phyloP scores from a whole-genome alignment of 1,284 basidiomycete genomes.

The Crucibulum parvulum region DNA sequence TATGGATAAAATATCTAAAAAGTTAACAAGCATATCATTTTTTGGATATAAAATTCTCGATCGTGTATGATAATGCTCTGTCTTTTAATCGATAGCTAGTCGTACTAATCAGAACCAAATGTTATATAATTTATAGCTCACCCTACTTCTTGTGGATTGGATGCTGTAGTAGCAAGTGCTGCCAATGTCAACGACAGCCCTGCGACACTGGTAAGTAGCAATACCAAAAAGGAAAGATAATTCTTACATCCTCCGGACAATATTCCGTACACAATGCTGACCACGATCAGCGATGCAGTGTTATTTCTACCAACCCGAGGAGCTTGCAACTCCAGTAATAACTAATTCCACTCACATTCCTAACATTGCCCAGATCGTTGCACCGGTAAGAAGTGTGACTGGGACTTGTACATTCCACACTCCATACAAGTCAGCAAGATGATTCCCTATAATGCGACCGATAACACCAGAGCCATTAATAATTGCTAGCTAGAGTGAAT shows the following conservation, averaged over 20 bases:
- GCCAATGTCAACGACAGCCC: constrained; percentile 25
- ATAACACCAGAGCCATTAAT: constrained; percentile 24
- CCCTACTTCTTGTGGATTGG: constrained; percentile 28
- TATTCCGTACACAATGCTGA: constrained; percentile 26
- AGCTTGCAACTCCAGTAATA: background rate
- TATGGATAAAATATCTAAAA: no score
- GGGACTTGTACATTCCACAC: constrained; percentile 23
- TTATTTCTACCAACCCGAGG: constrained; percentile 15
- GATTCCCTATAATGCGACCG: constrained; percentile 24
- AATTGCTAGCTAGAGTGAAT: constrained; percentile 21
- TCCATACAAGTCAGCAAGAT: constrained; percentile 26
- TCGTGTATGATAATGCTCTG: no score
- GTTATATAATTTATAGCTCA: constrained; percentile 2
- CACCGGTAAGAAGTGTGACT: constrained; percentile 16
- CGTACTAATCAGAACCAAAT: background rate
- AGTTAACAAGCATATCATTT: no score
- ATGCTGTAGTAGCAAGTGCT: constrained; percentile 20
- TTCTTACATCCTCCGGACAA: constrained; percentile 29
- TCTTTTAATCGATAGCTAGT: no score
- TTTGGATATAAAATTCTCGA: no score
- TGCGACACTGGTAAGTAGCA: background rate
- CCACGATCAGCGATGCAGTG: constrained; percentile 17
- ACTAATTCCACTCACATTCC: constrained; percentile 19
- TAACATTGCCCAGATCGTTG: constrained; percentile 27
- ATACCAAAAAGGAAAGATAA: no score